Percentiles rank a stretch among this genome's conserved stretches.
Evolutionary conservation across 768 basidiomycete species (phyloP).

Genomic region (Melanogaster broomeanus): DNA sequence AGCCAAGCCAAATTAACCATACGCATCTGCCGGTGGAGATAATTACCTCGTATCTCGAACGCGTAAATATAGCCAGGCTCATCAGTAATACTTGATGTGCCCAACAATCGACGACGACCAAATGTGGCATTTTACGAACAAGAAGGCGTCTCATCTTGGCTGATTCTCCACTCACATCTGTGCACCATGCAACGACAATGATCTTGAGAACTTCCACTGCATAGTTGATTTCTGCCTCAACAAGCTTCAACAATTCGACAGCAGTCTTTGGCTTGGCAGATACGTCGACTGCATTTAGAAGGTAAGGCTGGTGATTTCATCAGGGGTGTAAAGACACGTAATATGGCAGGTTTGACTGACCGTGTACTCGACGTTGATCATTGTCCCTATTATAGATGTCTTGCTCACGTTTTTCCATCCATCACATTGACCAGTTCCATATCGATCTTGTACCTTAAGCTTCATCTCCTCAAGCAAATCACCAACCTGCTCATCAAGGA

Average conservation of each 20-base stretch:
- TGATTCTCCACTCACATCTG: conserved; percentile 27
- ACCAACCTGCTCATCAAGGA: not conserved
- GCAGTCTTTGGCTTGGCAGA: conserved; percentile 26
- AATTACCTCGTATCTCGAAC: too few species aligned
- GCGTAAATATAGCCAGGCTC: too few species aligned
- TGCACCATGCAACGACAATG: conserved; percentile 22
- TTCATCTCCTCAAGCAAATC: not conserved
- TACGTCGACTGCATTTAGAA: conserved; percentile 22
- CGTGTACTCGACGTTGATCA: conserved; percentile 25
- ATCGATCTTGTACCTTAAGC: not conserved
- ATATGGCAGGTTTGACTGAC: conserved; percentile 8
- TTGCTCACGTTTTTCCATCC: conserved; percentile 35
- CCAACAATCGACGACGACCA: not conserved
- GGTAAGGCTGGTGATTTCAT: conserved; percentile 12
- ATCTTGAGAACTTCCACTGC: conserved; percentile 15
- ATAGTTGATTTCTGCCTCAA: conserved; percentile 25
- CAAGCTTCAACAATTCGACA: conserved; percentile 20
- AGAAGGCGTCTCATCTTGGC: conserved; percentile 23
- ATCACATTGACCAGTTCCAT: conserved; percentile 27
- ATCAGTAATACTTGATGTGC: not conserved
- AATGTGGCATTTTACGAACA: not conserved
- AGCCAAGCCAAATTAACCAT: too few species aligned
- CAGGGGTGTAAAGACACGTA: not conserved
- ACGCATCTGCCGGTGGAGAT: too few species aligned
- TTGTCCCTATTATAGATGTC: conserved; percentile 21